Evolutionary conservation across 371 early-diverging fungal species (phyloP).

Genomic region (Actinomortierella wolfii): DNA sequence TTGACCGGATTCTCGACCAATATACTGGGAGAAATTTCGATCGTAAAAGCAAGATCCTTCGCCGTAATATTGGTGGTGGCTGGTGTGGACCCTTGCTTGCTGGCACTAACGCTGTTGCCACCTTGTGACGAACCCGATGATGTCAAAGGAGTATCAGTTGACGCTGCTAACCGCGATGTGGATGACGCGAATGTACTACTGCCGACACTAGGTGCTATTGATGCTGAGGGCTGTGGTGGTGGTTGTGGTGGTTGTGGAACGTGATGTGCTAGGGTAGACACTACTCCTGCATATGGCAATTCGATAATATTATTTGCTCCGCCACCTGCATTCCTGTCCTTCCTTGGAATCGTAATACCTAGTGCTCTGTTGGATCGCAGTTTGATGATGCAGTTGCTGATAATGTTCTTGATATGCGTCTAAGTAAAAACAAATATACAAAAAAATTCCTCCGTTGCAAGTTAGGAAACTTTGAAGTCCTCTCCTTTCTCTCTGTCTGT

Average conservation of each 20-base stretch:
- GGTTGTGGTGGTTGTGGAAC: slow-evolving; percentile 1
- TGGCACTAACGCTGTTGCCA: slow-evolving; percentile 4
- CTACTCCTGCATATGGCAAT: slow-evolving; percentile 17
- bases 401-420: slow-evolving; percentile 74
- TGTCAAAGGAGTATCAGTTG: slow-evolving; percentile 13
- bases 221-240: slow-evolving; percentile 11
- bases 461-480: neutral
- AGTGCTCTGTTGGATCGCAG: slow-evolving; percentile 69
- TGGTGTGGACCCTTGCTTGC: neutral
- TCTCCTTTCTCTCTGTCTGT: neutral
- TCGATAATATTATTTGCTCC: slow-evolving; percentile 44
- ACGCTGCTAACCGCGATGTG: slow-evolving; percentile 7
- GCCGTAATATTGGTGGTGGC: slow-evolving; percentile 40
- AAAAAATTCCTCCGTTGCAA: neutral
- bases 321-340: slow-evolving; percentile 39
- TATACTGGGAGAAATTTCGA: slow-evolving; percentile 67
- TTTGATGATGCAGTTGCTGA: slow-evolving; percentile 73
- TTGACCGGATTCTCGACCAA: slow-evolving; percentile 72
- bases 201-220: slow-evolving; percentile 1
- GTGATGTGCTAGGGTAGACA: neutral
- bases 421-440: slow-evolving; percentile 8
- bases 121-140: slow-evolving; percentile 7
- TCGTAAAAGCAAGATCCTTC: slow-evolving; percentile 71
- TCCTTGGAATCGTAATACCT: slow-evolving; percentile 51
- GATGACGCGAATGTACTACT: slow-evolving; percentile 24